Percentiles rank a stretch among this genome's conserved stretches.
These are phyloP conservation scores for Aspergillus sp. DNA, from an alignment of 2,329 filamentous ascomycete species.

Conservation along the genomic window DNA sequence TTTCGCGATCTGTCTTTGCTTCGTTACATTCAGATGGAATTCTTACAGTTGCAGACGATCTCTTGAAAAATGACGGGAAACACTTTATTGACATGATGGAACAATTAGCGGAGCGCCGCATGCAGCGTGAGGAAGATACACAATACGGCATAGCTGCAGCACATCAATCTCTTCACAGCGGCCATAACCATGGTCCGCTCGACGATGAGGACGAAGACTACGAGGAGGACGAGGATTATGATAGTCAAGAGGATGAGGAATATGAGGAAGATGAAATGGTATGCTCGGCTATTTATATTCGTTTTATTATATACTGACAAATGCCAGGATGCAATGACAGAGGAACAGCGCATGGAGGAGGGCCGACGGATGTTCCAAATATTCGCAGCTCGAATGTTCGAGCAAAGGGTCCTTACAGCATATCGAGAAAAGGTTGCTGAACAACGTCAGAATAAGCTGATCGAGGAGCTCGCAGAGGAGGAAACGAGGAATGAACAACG, in stretches of 20 bases:
- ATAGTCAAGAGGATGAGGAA: slow-evolving; percentile 67
- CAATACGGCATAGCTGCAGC: slow-evolving; percentile 66
- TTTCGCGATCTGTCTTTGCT: slow-evolving; percentile 47
- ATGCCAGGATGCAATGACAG: slow-evolving; percentile 86
- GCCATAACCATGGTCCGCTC: slow-evolving; percentile 76
- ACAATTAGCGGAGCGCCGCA: slow-evolving; percentile 92
- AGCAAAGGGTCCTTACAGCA: slow-evolving; percentile 93
- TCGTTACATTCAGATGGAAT: slow-evolving; percentile 72
- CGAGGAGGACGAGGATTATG: slow-evolving; percentile 72
- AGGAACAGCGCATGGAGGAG: slow-evolving; percentile 99
- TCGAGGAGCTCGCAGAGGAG: slow-evolving; percentile 91
- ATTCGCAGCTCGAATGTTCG: slow-evolving; percentile 98
- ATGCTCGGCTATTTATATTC: slow-evolving; percentile 25
- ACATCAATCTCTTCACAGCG: slow-evolving; percentile 65
- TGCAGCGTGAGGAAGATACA: slow-evolving; percentile 94
- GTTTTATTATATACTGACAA: slow-evolving; percentile 42
- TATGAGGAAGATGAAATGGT: slow-evolving; percentile 71
- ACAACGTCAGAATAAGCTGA: slow-evolving; percentile 85
- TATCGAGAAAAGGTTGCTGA: slow-evolving; percentile 96
- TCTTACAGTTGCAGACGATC: slow-evolving; percentile 95
- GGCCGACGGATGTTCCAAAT: slow-evolving; percentile 99
- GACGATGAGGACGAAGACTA: slow-evolving; percentile 76
- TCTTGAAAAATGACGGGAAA: slow-evolving; percentile 98
- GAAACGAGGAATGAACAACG: slow-evolving; percentile 74
- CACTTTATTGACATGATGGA: slow-evolving; percentile 99